phyloP scores from a whole-genome alignment of 1,284 basidiomycete species.

The Heterobasidion annosum region DNA sequence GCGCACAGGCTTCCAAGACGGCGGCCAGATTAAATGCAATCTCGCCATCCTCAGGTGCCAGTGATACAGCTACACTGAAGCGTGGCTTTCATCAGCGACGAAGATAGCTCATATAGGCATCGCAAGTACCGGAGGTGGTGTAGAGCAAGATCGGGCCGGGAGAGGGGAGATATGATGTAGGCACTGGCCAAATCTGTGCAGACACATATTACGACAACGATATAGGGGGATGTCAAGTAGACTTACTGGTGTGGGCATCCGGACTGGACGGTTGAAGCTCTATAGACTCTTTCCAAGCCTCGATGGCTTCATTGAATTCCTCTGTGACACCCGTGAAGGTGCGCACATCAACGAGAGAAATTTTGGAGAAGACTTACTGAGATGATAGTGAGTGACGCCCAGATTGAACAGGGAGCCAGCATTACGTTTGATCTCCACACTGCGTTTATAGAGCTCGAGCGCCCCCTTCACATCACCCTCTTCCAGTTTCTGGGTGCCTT shows the following conservation, averaged over 20 bases:
- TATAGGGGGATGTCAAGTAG: constrained; percentile 8
- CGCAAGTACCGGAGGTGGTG: constrained; percentile 72
- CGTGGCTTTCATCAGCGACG: constrained; percentile 4
- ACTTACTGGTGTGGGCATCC: constrained; percentile 88
- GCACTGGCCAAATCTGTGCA: constrained; percentile 82
- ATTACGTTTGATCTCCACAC: constrained; percentile 73
- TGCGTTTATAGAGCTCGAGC: constrained; percentile 72
- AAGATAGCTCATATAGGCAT: constrained; percentile 13
- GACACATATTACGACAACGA: constrained; percentile 2
- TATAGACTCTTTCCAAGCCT: constrained; percentile 83
- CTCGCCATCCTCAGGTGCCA: constrained; percentile 89
- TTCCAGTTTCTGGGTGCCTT: constrained; percentile 83
- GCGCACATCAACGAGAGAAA: constrained; percentile 10
- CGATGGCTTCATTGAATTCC: constrained; percentile 80
- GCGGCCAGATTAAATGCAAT: constrained; percentile 92
- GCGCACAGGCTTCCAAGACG: constrained; percentile 81
- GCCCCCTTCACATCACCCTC: constrained; percentile 83
- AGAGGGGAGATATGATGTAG: constrained; percentile 82
- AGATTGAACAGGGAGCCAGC: constrained; percentile 84
- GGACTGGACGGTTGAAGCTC: constrained; percentile 76
- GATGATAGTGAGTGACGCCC: constrained; percentile 83
- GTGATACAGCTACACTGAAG: constrained; percentile 73
- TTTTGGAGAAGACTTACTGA: constrained; percentile 44
- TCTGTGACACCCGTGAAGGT: constrained; percentile 35
- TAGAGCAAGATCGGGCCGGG: constrained; percentile 84